These are phyloP conservation scores for Coprinellus aureogranulatus DNA, from an alignment of 768 basidiomycete genomes.

Conservation along the genomic window DNA sequence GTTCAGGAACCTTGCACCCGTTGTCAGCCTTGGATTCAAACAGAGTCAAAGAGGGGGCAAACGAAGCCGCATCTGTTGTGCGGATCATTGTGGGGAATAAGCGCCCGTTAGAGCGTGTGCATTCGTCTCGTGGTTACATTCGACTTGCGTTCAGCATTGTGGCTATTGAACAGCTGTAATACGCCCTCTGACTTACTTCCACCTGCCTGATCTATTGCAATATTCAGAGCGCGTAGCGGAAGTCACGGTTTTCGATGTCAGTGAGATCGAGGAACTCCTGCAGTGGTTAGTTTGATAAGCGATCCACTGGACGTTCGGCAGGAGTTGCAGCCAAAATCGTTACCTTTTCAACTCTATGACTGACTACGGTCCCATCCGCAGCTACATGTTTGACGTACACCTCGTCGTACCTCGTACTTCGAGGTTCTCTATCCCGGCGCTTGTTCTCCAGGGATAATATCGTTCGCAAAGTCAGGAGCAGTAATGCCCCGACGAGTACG, in stretches of 20 bases:
- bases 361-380: slow-evolving; percentile 49
- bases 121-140: too few relatives aligned
- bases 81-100: too few relatives aligned
- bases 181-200: too few relatives aligned
- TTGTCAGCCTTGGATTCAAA: too few relatives aligned
- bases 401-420: slow-evolving; percentile 54
- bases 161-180: too few relatives aligned
- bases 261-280: slow-evolving; percentile 78
- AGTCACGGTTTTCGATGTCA: slow-evolving; percentile 70
- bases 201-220: too few relatives aligned
- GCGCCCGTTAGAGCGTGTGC: too few relatives aligned
- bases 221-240: slow-evolving; percentile 61
- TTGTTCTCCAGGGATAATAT: slow-evolving; percentile 61
- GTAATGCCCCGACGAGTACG: slow-evolving; percentile 49
- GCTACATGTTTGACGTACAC: slow-evolving; percentile 54
- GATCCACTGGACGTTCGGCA: neutral
- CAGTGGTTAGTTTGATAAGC: neutral
- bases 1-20: too few relatives aligned
- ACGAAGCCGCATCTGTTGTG: too few relatives aligned
- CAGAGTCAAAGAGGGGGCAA: too few relatives aligned
- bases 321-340: slow-evolving; percentile 6
- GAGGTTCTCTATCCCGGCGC: slow-evolving; percentile 56
- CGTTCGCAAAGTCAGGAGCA: slow-evolving; percentile 48
- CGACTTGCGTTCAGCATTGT: too few relatives aligned
- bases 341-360: slow-evolving; percentile 68